Evolutionary conservation across 352 stramenopile genomes (phyloP).

Genomic region (Elongisporangium prolatum): DNA sequence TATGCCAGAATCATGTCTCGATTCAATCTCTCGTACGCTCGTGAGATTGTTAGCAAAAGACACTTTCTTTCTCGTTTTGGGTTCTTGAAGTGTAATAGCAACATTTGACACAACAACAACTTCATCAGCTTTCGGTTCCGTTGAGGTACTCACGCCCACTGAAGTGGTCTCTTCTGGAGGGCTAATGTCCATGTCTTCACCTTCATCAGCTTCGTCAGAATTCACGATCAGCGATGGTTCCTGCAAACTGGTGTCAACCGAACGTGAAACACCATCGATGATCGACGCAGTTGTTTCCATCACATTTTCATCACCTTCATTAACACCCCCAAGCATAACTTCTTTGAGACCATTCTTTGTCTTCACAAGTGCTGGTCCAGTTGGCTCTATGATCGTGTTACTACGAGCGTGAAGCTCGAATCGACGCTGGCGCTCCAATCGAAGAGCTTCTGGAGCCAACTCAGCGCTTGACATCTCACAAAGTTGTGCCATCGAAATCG

Average conservation of each 20-base stretch:
- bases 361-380: constrained; percentile 27
- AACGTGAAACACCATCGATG: not conserved
- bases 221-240: not conserved
- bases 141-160: not conserved
- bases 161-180: not conserved
- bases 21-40: not conserved
- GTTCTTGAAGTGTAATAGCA: not conserved
- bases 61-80: not conserved
- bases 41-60: not conserved
- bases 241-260: not conserved
- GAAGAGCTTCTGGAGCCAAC: constrained; percentile 43
- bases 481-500: constrained; percentile 14
- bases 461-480: constrained; percentile 49
- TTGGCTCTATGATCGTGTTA: constrained; percentile 34
- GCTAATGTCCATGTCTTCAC: not conserved
- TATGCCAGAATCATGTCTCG: not conserved
- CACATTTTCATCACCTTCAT: constrained; percentile 4
- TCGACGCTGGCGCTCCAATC: constrained; percentile 32
- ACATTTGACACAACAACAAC: not conserved
- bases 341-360: constrained; percentile 56
- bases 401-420: constrained; percentile 37
- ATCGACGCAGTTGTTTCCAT: not conserved
- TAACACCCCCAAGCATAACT: constrained; percentile 18
- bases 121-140: not conserved
- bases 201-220: not conserved